Evolutionary conservation across 2,329 filamentous ascomycete genomes (phyloP).

Genomic region (Lithohypha guttulata): DNA sequence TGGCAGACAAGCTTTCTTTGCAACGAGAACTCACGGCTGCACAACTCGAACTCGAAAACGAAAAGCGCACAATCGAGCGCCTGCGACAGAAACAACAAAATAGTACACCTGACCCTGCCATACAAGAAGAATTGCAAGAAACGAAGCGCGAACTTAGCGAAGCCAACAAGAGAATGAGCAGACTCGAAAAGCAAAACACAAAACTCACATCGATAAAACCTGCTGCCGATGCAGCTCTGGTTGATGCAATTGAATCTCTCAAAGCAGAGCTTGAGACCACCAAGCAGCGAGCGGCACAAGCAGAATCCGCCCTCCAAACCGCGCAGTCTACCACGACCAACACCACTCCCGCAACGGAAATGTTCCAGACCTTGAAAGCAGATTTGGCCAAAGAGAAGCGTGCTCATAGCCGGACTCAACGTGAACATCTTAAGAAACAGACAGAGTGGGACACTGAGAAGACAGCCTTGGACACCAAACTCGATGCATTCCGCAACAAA

Average conservation of each 20-base stretch:
- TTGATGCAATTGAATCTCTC: slow-evolving; percentile 20
- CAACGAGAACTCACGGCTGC: slow-evolving; percentile 66
- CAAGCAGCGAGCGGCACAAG: neutral
- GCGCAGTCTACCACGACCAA: slow-evolving; percentile 13
- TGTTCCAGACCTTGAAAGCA: slow-evolving; percentile 38
- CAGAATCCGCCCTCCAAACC: slow-evolving; percentile 5
- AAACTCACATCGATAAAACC: slow-evolving; percentile 1
- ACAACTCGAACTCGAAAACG: slow-evolving; percentile 72
- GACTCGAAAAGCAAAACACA: slow-evolving; percentile 35
- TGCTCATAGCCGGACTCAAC: slow-evolving; percentile 38
- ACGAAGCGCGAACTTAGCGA: slow-evolving; percentile 40
- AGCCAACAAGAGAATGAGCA: slow-evolving; percentile 38
- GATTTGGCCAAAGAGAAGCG: slow-evolving; percentile 42
- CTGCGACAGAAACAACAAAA: slow-evolving; percentile 40
- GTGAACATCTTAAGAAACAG: slow-evolving; percentile 44
- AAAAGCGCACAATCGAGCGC: slow-evolving; percentile 59
- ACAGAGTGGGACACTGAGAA: slow-evolving; percentile 53
- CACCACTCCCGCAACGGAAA: neutral
- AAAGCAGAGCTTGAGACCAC: slow-evolving; percentile 37
- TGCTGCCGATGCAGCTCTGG: slow-evolving; percentile 4
- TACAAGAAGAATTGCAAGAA: slow-evolving; percentile 35
- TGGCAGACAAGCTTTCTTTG: slow-evolving; percentile 69
- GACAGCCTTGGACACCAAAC: slow-evolving; percentile 56
- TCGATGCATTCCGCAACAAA: slow-evolving; percentile 60
- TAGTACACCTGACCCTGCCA: slow-evolving; percentile 27